These are phyloP conservation scores for Podosphaera xanthii DNA, from an alignment of 2,329 filamentous ascomycete species.

Conservation along the genomic window DNA sequence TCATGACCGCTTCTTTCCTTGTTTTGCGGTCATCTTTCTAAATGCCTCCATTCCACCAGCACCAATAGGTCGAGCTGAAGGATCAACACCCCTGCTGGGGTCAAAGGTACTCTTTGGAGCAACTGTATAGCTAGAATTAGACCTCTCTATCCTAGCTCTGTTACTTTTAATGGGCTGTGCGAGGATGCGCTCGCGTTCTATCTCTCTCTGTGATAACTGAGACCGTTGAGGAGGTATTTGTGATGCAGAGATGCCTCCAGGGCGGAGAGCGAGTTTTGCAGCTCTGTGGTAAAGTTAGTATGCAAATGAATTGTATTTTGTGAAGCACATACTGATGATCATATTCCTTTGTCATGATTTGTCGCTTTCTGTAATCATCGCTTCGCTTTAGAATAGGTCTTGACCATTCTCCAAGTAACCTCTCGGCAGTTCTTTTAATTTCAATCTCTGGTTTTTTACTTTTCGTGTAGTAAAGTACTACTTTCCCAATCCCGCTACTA, in stretches of 20 bases:
- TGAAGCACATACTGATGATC: constrained; percentile 32
- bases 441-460: constrained; percentile 69
- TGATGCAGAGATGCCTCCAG: constrained; percentile 12
- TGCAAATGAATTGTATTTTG: neutral
- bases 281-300: constrained; percentile 11
- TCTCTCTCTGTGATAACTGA: constrained; percentile 13
- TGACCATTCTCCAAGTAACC: constrained; percentile 86
- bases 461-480: constrained; percentile 90
- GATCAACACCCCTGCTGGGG: constrained; percentile 25
- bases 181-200: constrained; percentile 32
- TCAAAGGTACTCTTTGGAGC: constrained; percentile 34
- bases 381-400: constrained; percentile 81
- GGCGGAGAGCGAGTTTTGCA: constrained; percentile 16
- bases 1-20: constrained; percentile 26
- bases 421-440: constrained; percentile 87
- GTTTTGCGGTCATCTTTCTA: constrained; percentile 39
- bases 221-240: constrained; percentile 11
- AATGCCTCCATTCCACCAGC: constrained; percentile 41
- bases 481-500: constrained; percentile 84
- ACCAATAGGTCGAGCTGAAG: constrained; percentile 30
- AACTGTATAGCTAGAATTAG: constrained; percentile 16
- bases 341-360: constrained; percentile 38
- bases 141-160: constrained; percentile 25
- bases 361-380: constrained; percentile 80
- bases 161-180: constrained; percentile 31